A percentile compares a stretch with the other conserved stretches of the same genome.
Conservation (phyloP, 768 basidiomycete genomes). For the Russula sp. region DNA sequence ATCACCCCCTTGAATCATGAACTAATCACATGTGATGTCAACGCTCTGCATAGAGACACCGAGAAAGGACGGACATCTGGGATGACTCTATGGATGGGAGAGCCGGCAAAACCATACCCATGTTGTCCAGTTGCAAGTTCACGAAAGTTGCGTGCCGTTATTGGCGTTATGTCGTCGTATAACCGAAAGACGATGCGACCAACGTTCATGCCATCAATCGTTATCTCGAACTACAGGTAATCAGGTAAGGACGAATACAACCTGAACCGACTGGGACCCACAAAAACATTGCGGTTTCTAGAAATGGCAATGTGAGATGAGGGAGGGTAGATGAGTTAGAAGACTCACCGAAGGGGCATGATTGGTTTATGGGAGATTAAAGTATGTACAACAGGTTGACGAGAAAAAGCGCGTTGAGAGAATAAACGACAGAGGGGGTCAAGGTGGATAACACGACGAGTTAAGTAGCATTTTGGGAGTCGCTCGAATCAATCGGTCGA, state of each 20-base stretch:
- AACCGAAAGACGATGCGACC: constrained; percentile 50
- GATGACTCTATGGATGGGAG: constrained; percentile 52
- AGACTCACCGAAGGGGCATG: constrained; percentile 4
- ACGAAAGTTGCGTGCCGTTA: constrained; percentile 48
- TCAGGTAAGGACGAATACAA: not conserved
- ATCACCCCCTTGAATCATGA: constrained; percentile 87
- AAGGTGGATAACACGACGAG: constrained; percentile 9
- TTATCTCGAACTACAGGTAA: constrained; percentile 28
- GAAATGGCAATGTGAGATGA: not conserved
- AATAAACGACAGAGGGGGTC: not conserved
- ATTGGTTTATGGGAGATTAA: not conserved
- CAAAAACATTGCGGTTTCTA: constrained; percentile 15
- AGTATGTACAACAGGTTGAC: not conserved
- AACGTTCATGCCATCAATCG: constrained; percentile 26
- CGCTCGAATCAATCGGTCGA: not conserved
- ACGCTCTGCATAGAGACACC: not conserved
- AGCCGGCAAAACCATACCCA: constrained; percentile 43
- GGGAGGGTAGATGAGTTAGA: not conserved
- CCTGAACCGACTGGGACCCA: not conserved
- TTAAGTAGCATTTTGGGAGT: constrained; percentile 13
- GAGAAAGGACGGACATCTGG: constrained; percentile 40
- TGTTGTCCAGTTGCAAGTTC: constrained; percentile 45
- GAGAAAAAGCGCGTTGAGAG: not conserved
- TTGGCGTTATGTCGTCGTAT: constrained; percentile 42
- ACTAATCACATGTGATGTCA: constrained; percentile 28